Evolutionary conservation across 345 rosid species (phyloP), one percentile per base, ranked within the genome.

Genomic region (Kernera saxatilis): DNA sequence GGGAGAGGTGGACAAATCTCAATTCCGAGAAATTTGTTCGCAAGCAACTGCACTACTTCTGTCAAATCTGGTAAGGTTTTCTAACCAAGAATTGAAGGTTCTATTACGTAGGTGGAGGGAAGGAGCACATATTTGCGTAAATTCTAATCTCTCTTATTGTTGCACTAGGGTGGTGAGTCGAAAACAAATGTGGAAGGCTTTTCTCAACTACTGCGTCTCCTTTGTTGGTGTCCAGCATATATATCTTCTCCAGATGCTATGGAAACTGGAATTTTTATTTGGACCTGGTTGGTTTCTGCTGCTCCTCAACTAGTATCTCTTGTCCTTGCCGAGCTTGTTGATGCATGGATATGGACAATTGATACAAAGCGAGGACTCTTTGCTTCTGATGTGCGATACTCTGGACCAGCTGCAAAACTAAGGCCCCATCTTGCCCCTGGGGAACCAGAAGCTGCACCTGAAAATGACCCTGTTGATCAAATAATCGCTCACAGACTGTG

Each of bases 281-380:
- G 99, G 99, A 90, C 98, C 60, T 95, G 99, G 99, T 77, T 95
- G 80, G 98, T 95, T 78, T 89, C 99, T 69, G 92, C 98, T 65
- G 97, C 99, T 73, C 97, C 99, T 8, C 90, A 87, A 78, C 79
- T 90, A 61, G 99, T 92, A 27, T 88, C 97, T 69, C 86, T 95
- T 67, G 88, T 95, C 78, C 94, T 95, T 78, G 96, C 96, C 3
- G 98, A 95, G 81, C 98, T 95, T 71, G 98, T 95, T 73, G 99
- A 91, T 90, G 99, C 99, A 56, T 95, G 99, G 99, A 78, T 92
- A 71, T 95, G 99, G 99, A 95, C 98, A 81, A 90, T 95, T 69
- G 99, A 92, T 74, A 92, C 92, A 14, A 95, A 90, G 74, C 85
- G 96, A 46, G 99, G 99, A 60, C 90, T 95, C 60, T 94, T 95